Evolutionary conservation across 2,329 filamentous ascomycete genomes (phyloP), one percentile per base, ranked within the genome.

Genomic region (Diaporthe sp.): DNA sequence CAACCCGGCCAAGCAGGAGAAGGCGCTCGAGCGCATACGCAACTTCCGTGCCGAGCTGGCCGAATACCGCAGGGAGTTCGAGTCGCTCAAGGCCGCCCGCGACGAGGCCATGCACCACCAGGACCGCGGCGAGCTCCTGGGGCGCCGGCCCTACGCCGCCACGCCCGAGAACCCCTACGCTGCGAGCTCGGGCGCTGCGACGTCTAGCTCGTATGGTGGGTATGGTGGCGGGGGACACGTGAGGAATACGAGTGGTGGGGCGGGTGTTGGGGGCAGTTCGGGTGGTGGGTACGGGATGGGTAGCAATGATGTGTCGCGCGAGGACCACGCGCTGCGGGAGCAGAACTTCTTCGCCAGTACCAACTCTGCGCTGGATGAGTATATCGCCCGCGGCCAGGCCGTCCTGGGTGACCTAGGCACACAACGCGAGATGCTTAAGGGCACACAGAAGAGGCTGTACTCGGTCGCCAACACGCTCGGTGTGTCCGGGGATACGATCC

Each of bases 91-190:
- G 82, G 89, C 91, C 76, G 91, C 92, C 74, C 90, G 93, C 75
- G 96, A 98, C 77, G 94, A 97, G 50, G 89, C 90, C 45, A 89
- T 90, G 70, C 90, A 93, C 78, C 84, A 86, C 68, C 83, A 86
- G 73, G 94, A 95, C 81, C 90, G 95, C 66, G 90, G 90, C 76
- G 97, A 98, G 83, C 89, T 99, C 35, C 89, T 98, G 0, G 96
- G 96, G 35, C 89, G 97, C 69, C 89, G 97, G 61, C 95, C 95
- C 1, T 96, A 97, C 80, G 90, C 92, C 1, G 82, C 84, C 7
- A 93, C 92, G 2, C 96, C 97, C 1, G 97, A 98, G 83, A 98
- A 98, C 80, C 97, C 97, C 0, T 98, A 98, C 82, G 91, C 95
- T 22, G 91, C 94, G 77, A 52, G 50, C 42, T 45, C 35, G 33